phyloP scores from a whole-genome alignment of 257 asterid genomes.

The Solanum sitiens region DNA sequence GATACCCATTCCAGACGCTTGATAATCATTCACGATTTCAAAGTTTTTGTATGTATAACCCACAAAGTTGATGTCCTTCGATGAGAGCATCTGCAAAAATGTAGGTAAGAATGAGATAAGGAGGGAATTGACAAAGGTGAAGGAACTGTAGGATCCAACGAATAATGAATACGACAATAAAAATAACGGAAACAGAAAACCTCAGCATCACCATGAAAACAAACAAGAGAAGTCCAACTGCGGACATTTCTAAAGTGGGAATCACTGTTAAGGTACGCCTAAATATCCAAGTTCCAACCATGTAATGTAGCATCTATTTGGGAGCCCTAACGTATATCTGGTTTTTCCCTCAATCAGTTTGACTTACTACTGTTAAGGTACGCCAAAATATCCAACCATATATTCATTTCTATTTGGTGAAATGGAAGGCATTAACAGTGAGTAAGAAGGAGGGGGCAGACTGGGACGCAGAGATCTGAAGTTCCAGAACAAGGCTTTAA shows the following conservation, averaged over 20 bases:
- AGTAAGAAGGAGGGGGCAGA: not conserved
- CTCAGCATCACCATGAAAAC: not conserved
- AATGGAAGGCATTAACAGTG: not conserved
- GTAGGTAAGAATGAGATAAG: not conserved
- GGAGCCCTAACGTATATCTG: not conserved
- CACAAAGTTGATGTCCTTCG: slow-evolving; percentile 90
- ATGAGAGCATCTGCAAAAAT: slow-evolving; percentile 71
- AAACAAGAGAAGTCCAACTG: not conserved
- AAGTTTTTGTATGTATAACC: slow-evolving; percentile 98
- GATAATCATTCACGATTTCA: slow-evolving; percentile 91
- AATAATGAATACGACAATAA: not conserved
- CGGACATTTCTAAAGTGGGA: not conserved
- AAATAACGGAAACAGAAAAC: not conserved
- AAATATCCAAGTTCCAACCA: not conserved
- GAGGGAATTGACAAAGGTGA: slow-evolving; percentile 3
- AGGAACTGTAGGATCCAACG: not conserved
- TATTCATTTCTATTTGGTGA: not conserved
- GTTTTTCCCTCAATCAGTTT: not conserved
- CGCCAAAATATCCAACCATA: too few species aligned
- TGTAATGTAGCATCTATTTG: not conserved
- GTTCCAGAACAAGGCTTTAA: not conserved
- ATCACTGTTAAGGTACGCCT: not conserved
- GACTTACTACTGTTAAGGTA: not conserved
- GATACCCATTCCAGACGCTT: slow-evolving; percentile 91
- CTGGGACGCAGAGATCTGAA: not conserved